Evolutionary conservation across 768 basidiomycete species (phyloP), one percentile per base, ranked within the genome.

Genomic region (Tephrocybe rancida): DNA sequence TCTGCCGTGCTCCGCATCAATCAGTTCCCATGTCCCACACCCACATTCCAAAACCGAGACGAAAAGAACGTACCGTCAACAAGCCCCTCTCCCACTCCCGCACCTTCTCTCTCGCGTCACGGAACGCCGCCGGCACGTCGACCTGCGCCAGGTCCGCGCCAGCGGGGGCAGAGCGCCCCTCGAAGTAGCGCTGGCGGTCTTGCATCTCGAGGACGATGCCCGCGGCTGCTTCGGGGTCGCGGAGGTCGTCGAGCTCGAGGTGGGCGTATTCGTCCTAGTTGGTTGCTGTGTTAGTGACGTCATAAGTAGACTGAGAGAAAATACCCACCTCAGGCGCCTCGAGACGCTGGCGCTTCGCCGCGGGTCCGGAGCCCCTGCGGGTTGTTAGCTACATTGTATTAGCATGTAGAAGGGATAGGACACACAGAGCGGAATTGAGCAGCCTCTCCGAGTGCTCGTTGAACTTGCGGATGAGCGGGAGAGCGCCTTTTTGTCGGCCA

Each of bases 401-500:
- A 18, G 51, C 16, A 50, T 55, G 16, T 21, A 21, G 22, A 9
- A 37, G 18, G 24, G 49, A 29, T 5, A 32, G 42, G 16, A 60
- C 68, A 60, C 64, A 90, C 90, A 92, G 63, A 4, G 90, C 87
- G 37, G 91, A 86, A 53, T 89, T 87, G 13, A 98, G 73, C 9
- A 98, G 74, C 59, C 94, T 75, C 61, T 96, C 93, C 0, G 94
- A 97, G 68, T 99, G 97, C 64, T 98, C 94, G 63, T 98, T 99
- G 73, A 99, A 98, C 66, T 95, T 91, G 44, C 96, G 82, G 59
- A 99, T 98, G 43, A 98, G 79, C 0, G 97, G 97, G 21, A 99
- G 71, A 11, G 92, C 90, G 30, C 87, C 88, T 45, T 86, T 81
- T 67, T 97, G 90, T 63, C 88, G 82, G 14, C 97, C 97, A 13